These are phyloP conservation scores for Coemansia erecta DNA, from an alignment of 192 early-diverging fungal genomes.

Conservation along the genomic window DNA sequence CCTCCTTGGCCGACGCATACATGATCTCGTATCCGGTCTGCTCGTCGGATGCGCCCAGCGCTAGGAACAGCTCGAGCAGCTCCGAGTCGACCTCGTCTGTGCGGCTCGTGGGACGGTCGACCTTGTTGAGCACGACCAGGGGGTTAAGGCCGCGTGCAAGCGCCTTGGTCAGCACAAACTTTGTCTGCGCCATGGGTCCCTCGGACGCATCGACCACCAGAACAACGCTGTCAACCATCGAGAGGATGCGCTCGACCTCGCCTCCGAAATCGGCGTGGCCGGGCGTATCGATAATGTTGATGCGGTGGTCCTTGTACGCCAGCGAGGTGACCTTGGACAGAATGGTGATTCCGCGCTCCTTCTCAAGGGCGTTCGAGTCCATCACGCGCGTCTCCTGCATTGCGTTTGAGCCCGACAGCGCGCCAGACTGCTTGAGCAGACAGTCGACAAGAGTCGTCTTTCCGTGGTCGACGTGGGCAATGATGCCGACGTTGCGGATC, in stretches of 20 bases:
- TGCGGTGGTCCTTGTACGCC: slow-evolving; percentile 68
- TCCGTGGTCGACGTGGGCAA: slow-evolving; percentile 88
- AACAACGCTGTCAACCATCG: slow-evolving; percentile 86
- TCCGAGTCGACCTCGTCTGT: slow-evolving; percentile 77
- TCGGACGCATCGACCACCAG: slow-evolving; percentile 84
- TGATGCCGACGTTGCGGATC: slow-evolving; percentile 56
- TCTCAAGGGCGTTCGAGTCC: slow-evolving; percentile 81
- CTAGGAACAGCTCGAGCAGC: slow-evolving; percentile 77
- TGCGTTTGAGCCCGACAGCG: slow-evolving; percentile 52
- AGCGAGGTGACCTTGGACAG: slow-evolving; percentile 79
- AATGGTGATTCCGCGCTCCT: slow-evolving; percentile 88
- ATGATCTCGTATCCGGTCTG: slow-evolving; percentile 76
- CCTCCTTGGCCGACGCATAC: slow-evolving; percentile 81
- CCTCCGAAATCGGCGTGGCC: slow-evolving; percentile 69
- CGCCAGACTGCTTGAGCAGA: slow-evolving; percentile 58
- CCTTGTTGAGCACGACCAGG: slow-evolving; percentile 83
- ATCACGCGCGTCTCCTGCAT: slow-evolving; percentile 72
- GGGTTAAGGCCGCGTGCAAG: slow-evolving; percentile 67
- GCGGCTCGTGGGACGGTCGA: slow-evolving; percentile 73
- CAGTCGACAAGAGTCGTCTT: slow-evolving; percentile 73
- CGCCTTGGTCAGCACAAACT: slow-evolving; percentile 83
- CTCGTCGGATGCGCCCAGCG: slow-evolving; percentile 73
- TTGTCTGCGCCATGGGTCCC: slow-evolving; percentile 88
- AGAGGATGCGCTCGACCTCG: slow-evolving; percentile 84
- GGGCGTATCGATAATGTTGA: slow-evolving; percentile 90